Base-by-base conservation (phyloP, 345 rosid species). In the Rubroshorea leprosula region DNA sequence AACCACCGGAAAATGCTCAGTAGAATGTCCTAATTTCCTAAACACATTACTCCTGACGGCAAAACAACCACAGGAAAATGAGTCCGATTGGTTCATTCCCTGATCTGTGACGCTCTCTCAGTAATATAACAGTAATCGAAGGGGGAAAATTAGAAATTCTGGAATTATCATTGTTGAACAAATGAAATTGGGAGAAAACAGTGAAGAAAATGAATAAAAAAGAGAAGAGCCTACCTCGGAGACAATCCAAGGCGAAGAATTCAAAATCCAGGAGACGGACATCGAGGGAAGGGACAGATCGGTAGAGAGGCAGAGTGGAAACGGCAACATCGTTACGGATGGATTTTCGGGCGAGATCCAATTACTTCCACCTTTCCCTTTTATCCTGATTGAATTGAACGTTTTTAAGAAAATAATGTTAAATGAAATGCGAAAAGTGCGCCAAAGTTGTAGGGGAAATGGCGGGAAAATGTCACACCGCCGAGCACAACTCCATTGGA, bases 191-290 rank as follows among this genome's bases (percentile, higher is more conserved):
- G 41, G 12, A 2, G 41, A 35, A 9, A 21, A 20, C 15, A 22
- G 26, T 13, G 20, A 19, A 19, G 0, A 53, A 25, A 11, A 6
- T 13, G 46, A 62, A 39, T 27, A 12, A 13, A 7, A 44, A 27
- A 44, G 47, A 29, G 9, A 9, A 29, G 5, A 44, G 18, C 47
- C 22, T 19, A 93, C 99, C 99, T 74, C 90, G 86, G 58, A 93
- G 81, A 51, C 95, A 92, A 80, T 89, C 92, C 51, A 85, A 66
- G 70, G 99, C 94, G 69, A 77, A 87, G 73, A 81, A 85, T 81
- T 89, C 97, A 78, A 87, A 93, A 60, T 89, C 96, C 64, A 85
- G 90, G 50, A 87, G 84, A 41, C 97, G 77, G 70, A 87, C 92
- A 64, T 93, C 97, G 64, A 89, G 82, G 2, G 76, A 16, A 39